A percentile compares a stretch with the other conserved stretches of the same genome.
phyloP scores from a whole-genome alignment of 257 asterid species.

The Gentiana dahurica region DNA sequence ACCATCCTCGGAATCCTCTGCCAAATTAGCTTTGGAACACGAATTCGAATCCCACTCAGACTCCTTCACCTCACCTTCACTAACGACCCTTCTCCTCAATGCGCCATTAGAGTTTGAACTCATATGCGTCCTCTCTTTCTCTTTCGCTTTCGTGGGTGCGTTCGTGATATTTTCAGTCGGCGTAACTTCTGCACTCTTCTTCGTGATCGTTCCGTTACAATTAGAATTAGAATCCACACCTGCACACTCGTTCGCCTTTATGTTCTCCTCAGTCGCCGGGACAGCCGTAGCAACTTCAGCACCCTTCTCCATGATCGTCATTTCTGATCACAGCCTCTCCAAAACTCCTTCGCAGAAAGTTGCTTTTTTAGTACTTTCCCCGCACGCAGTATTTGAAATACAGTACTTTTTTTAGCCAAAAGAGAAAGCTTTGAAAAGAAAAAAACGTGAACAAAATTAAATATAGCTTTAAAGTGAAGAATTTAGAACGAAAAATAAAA shows the following conservation, averaged over 20 bases:
- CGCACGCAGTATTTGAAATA: too few species aligned
- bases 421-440: neutral
- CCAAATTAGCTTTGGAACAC: constrained; percentile 8
- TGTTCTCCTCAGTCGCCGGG: too few species aligned
- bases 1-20: constrained; percentile 7
- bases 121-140: neutral
- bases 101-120: constrained; percentile 15
- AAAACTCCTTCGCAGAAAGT: neutral
- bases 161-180: constrained; percentile 10
- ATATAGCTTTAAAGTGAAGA: neutral
- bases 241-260: too few species aligned
- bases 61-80: constrained; percentile 9
- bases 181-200: constrained; percentile 27
- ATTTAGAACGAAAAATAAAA: too few species aligned
- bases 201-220: constrained; percentile 4
- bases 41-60: constrained; percentile 9
- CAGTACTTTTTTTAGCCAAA: too few species aligned
- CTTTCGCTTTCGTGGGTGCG: constrained; percentile 4
- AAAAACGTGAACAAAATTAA: neutral
- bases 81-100: constrained; percentile 31
- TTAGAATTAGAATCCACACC: too few species aligned
- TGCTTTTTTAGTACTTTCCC: too few species aligned
- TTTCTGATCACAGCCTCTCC: neutral
- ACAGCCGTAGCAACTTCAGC: too few species aligned
- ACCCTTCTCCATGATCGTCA: constrained; percentile 26